Evolutionary conservation across 192 early-diverging fungal genomes (phyloP).

Genomic region (Coemansia sp.): DNA sequence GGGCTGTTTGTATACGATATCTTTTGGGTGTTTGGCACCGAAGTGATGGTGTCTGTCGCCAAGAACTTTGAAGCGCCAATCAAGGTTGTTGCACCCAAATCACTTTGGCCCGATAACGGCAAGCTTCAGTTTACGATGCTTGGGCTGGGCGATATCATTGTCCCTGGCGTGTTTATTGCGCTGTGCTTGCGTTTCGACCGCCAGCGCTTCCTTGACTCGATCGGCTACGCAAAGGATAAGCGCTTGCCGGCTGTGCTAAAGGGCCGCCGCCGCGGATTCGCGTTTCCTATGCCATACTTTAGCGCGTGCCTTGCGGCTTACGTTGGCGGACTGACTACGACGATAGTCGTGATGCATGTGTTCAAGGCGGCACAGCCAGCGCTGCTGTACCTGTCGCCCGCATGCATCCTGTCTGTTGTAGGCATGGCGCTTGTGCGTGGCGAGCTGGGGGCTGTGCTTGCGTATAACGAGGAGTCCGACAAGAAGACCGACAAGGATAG

Average conservation of each 20-base stretch:
- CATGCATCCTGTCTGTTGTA: slow-evolving; percentile 87
- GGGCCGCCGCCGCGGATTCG: slow-evolving; percentile 39
- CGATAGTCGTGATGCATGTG: slow-evolving; percentile 91
- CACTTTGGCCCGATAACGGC: slow-evolving; percentile 42
- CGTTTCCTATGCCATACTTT: slow-evolving; percentile 90
- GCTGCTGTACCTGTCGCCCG: slow-evolving; percentile 93
- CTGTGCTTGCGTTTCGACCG: slow-evolving; percentile 91
- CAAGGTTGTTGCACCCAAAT: slow-evolving; percentile 89
- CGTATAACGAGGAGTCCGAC: slow-evolving; percentile 63
- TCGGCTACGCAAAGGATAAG: slow-evolving; percentile 59
- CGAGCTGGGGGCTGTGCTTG: slow-evolving; percentile 68
- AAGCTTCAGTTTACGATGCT: slow-evolving; percentile 83
- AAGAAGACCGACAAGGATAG: slow-evolving; percentile 19
- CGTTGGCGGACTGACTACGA: slow-evolving; percentile 80
- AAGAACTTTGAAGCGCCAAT: slow-evolving; percentile 96
- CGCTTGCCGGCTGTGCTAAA: slow-evolving; percentile 37
- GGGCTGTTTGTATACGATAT: slow-evolving; percentile 96
- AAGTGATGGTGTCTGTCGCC: slow-evolving; percentile 98
- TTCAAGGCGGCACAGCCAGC: slow-evolving; percentile 98
- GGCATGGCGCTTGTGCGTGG: slow-evolving; percentile 65
- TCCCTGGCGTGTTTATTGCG: slow-evolving; percentile 94
- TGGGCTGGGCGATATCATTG: slow-evolving; percentile 95
- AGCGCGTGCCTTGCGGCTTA: slow-evolving; percentile 79
- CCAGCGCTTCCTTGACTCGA: slow-evolving; percentile 65
- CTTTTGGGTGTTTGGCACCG: slow-evolving; percentile 99